These are phyloP conservation scores for Sporisorium sorghi DNA, from an alignment of 1,284 basidiomycete species.

Conservation along the genomic window DNA sequence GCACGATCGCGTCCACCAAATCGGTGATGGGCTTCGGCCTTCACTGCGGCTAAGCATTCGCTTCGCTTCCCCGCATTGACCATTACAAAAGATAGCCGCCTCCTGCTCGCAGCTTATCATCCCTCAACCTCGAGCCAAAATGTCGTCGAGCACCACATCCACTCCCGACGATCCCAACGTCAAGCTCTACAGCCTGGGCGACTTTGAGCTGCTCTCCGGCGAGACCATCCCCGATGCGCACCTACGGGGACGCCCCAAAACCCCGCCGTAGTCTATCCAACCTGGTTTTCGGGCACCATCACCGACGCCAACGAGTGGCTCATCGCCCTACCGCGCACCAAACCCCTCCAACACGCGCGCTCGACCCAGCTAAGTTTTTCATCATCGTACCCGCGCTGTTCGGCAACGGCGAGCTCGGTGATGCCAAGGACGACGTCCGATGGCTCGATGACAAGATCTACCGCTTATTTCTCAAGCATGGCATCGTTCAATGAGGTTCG, in stretches of 20 bases:
- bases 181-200: constrained; percentile 40
- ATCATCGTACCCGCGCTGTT: constrained; percentile 60
- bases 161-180: constrained; percentile 22
- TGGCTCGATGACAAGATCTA: constrained; percentile 46
- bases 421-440: constrained; percentile 45
- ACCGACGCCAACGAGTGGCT: constrained; percentile 56
- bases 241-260: constrained; percentile 47
- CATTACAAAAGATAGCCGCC: not conserved
- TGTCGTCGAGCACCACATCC: constrained; percentile 13
- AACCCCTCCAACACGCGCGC: constrained; percentile 19
- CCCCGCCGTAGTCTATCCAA: constrained; percentile 57
- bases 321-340: constrained; percentile 22
- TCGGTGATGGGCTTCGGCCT: constrained; percentile 10
- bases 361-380: constrained; percentile 55
- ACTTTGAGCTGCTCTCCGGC: constrained; percentile 47
- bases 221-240: constrained; percentile 41
- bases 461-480: constrained; percentile 34
- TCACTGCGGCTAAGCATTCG: constrained; percentile 19
- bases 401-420: constrained; percentile 57
- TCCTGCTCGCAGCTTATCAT: too few species aligned
- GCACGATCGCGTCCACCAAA: not conserved
- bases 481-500: constrained; percentile 16
- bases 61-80: not conserved
- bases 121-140: not conserved
- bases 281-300: constrained; percentile 57